Evolutionary conservation across 2,329 filamentous ascomycete species (phyloP).

Genomic region (Stemphylium lycopersici): DNA sequence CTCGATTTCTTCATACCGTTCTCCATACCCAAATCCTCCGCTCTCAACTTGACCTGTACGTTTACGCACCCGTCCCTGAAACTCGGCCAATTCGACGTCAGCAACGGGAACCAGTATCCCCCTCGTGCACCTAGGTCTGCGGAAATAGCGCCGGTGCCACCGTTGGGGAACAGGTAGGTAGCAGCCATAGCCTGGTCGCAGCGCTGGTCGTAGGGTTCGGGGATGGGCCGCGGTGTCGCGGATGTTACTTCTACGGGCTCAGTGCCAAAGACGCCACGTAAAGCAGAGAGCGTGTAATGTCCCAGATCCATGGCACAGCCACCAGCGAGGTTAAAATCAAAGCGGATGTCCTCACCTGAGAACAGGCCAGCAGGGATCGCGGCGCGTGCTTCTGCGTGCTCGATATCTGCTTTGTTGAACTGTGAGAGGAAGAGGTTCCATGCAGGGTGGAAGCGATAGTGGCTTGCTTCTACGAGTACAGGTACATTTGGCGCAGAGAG

Average conservation of each 20-base stretch:
- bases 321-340: constrained; percentile 48
- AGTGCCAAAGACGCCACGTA: constrained; percentile 32
- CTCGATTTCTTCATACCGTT: constrained; percentile 15
- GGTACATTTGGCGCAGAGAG: constrained; percentile 47
- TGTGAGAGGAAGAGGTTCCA: constrained; percentile 46
- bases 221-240: constrained; percentile 18
- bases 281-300: constrained; percentile 44
- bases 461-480: constrained; percentile 53
- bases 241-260: constrained; percentile 34
- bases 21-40: constrained; percentile 7
- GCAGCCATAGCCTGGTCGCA: constrained; percentile 31
- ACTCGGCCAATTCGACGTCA: constrained; percentile 30
- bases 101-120: constrained; percentile 25
- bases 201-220: constrained; percentile 16
- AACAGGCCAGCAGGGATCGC: constrained; percentile 34
- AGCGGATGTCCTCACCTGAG: constrained; percentile 46
- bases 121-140: constrained; percentile 24
- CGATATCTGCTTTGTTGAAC: constrained; percentile 43
- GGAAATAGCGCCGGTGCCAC: constrained; percentile 20
- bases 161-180: constrained; percentile 29
- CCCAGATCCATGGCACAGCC: constrained; percentile 50
- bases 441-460: constrained; percentile 54
- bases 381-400: constrained; percentile 38
- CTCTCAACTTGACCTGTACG: constrained; percentile 17
- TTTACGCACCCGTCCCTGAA: constrained; percentile 5